phyloP scores from a whole-genome alignment of 345 rosid genomes.

The Adansonia digitata region DNA sequence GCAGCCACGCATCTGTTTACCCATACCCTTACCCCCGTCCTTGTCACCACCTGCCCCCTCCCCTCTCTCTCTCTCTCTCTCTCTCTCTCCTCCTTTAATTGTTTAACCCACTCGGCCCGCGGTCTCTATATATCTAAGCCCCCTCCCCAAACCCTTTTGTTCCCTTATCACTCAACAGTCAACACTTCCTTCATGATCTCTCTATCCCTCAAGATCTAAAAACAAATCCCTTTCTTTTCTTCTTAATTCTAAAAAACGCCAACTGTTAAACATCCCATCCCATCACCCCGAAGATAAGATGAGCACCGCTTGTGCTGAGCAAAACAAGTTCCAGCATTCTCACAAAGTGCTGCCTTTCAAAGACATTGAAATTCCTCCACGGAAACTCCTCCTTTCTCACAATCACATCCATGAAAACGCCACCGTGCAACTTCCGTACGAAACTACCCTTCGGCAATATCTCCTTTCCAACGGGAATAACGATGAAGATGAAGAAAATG shows the following conservation, averaged over 20 bases:
- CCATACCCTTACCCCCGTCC: constrained; percentile 22
- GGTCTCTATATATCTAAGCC: constrained; percentile 18
- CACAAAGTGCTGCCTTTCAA: constrained; percentile 29
- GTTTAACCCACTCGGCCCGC: background rate
- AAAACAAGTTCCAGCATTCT: constrained; percentile 32
- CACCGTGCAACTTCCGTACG: constrained; percentile 4
- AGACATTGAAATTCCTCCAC: constrained; percentile 57
- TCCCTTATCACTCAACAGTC: constrained; percentile 12
- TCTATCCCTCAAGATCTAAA: background rate
- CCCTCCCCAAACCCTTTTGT: background rate
- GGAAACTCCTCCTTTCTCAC: constrained; percentile 40
- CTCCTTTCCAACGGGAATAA: constrained; percentile 34
- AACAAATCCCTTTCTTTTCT: background rate
- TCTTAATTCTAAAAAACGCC: background rate
- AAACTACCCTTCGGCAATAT: constrained; percentile 22
- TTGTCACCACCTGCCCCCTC: no score
- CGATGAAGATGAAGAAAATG: constrained; percentile 21
- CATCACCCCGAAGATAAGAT: constrained; percentile 15
- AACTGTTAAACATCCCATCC: background rate
- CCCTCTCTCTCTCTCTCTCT: background rate
- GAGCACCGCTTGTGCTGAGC: constrained; percentile 49
- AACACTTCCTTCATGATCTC: background rate
- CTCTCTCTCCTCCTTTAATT: background rate
- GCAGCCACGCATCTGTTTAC: constrained; percentile 39
- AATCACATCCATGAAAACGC: constrained; percentile 4